Conservation (phyloP, 2,329 filamentous ascomycete species). For the Fusarium poae region DNA sequence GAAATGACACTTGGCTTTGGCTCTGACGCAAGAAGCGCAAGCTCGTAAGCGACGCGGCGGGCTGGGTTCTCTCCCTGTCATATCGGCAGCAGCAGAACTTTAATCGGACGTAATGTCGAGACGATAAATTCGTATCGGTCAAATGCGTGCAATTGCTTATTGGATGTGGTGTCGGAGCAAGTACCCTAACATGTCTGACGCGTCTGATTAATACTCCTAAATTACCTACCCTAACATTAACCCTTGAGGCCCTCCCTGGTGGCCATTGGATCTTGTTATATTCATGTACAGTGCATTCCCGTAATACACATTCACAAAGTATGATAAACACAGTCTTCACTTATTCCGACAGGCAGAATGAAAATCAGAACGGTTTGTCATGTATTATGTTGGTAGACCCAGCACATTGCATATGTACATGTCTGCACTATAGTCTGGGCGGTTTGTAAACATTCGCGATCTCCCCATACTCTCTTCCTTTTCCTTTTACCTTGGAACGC, state of each 20-base stretch:
- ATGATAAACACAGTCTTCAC: background rate
- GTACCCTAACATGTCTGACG: background rate
- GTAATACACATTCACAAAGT: background rate
- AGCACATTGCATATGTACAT: background rate
- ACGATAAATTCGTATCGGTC: background rate
- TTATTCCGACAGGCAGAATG: background rate
- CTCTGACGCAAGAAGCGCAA: constrained; percentile 49
- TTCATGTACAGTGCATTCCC: background rate
- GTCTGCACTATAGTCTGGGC: background rate
- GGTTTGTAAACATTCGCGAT: background rate
- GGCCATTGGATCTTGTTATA: background rate
- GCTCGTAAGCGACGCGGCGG: constrained; percentile 50
- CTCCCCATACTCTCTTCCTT: background rate
- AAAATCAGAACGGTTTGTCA: background rate
- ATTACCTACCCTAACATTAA: background rate
- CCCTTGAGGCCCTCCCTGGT: background rate
- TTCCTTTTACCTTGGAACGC: background rate
- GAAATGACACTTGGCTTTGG: constrained; percentile 51
- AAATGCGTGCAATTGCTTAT: background rate
- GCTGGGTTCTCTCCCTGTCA: constrained; percentile 42
- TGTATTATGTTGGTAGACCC: background rate
- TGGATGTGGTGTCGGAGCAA: background rate
- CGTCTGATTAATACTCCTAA: background rate
- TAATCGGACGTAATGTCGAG: background rate
- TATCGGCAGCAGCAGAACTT: constrained; percentile 1